A percentile compares a stretch with the other conserved stretches of the same genome.
Conservation (phyloP, 768 basidiomycete genomes). For the Pleurotus ostreatus region DNA sequence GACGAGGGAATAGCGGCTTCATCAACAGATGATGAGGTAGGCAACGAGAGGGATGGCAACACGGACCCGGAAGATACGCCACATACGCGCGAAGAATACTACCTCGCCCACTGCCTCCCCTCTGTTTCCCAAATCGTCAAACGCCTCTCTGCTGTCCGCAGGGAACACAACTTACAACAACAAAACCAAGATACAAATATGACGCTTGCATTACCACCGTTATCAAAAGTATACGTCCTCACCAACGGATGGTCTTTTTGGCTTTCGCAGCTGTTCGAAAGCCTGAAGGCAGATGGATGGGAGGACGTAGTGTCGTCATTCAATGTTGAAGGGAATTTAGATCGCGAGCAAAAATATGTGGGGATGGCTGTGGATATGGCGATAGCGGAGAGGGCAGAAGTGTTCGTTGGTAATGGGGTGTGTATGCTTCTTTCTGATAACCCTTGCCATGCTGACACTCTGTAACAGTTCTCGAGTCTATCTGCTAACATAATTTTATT, state of each 20-base stretch:
- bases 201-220: conserved; percentile 3
- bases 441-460: not conserved
- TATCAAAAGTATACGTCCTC: conserved; percentile 38
- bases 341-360: conserved; percentile 42
- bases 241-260: conserved; percentile 49
- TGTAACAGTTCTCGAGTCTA: conserved; percentile 42
- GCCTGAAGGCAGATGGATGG: conserved; percentile 47
- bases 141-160: conserved; percentile 30
- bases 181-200: not conserved
- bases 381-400: conserved; percentile 51
- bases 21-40: not conserved
- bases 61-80: conserved; percentile 7
- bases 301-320: conserved; percentile 36
- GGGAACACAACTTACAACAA: conserved; percentile 19
- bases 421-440: conserved; percentile 18
- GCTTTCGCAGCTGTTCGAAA: conserved; percentile 31
- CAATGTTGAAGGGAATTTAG: conserved; percentile 33
- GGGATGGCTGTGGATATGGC: conserved; percentile 58
- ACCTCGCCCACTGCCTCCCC: conserved; percentile 41
- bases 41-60: conserved; percentile 8
- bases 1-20: not conserved
- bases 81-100: conserved; percentile 23
- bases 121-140: conserved; percentile 35
- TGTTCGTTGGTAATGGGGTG: conserved; percentile 61
- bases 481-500: conserved; percentile 47